A percentile compares a stretch with the other conserved stretches of the same genome.
Evolutionary conservation across 1,139 yeast species (phyloP).

Genomic region (Candida dubliniensis): DNA sequence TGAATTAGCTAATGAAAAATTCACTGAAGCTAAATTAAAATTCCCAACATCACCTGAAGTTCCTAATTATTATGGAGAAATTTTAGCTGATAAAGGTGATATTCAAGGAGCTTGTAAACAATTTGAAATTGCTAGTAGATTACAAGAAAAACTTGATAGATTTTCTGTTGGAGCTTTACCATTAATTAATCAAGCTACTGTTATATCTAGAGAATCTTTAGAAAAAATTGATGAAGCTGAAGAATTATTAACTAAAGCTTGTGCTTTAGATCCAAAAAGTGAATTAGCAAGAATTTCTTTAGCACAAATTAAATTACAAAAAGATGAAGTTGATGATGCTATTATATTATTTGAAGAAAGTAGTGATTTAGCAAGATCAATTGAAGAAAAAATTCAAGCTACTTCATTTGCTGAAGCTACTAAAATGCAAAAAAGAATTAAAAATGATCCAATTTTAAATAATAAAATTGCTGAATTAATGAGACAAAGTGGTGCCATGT

Average conservation of each 20-base stretch:
- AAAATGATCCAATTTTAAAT: constrained; percentile 61
- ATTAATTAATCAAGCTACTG: constrained; percentile 82
- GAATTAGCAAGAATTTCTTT: constrained; percentile 87
- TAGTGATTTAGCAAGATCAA: constrained; percentile 76
- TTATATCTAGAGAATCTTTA: constrained; percentile 59
- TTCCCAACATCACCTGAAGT: constrained; percentile 91
- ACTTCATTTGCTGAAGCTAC: constrained; percentile 91
- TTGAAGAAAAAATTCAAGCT: constrained; percentile 88
- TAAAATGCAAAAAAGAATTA: constrained; percentile 73
- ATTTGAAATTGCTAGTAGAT: constrained; percentile 82
- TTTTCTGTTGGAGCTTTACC: constrained; percentile 84
- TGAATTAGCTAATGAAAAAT: constrained; percentile 61
- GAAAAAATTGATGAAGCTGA: constrained; percentile 64
- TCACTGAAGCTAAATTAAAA: constrained; percentile 68
- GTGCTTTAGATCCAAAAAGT: constrained; percentile 79
- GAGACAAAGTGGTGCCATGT: constrained; percentile 29
- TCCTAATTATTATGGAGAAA: constrained; percentile 95
- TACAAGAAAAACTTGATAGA: constrained; percentile 67
- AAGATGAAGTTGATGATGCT: constrained; percentile 81
- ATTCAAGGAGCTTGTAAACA: constrained; percentile 72
- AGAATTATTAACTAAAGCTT: constrained; percentile 70
- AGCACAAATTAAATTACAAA: constrained; percentile 88
- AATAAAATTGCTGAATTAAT: constrained; percentile 46
- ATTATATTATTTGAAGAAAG: constrained; percentile 78
- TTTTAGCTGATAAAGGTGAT: constrained; percentile 80